These are phyloP conservation scores for Lachnellula occidentalis DNA, from an alignment of 2,329 filamentous ascomycete species.

Conservation along the genomic window DNA sequence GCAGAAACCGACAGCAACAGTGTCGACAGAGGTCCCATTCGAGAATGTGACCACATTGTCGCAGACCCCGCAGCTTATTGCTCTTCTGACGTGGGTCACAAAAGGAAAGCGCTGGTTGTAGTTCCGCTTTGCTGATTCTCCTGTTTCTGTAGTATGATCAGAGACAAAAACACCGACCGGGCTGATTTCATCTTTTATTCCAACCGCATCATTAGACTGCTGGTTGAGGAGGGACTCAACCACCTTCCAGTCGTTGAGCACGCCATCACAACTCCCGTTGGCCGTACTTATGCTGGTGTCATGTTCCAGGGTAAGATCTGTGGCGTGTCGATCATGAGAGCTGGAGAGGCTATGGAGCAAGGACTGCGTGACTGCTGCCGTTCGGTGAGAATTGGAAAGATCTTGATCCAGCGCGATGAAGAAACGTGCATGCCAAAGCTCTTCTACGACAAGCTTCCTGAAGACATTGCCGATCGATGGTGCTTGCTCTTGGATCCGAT, in stretches of 20 bases:
- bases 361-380: slow-evolving; percentile 93
- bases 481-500: slow-evolving; percentile 95
- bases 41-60: slow-evolving; percentile 86
- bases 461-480: slow-evolving; percentile 90
- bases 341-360: slow-evolving; percentile 98
- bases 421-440: slow-evolving; percentile 88
- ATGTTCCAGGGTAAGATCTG: slow-evolving; percentile 98
- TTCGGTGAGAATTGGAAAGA: slow-evolving; percentile 97
- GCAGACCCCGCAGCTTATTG: slow-evolving; percentile 95
- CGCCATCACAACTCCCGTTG: slow-evolving; percentile 85
- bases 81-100: slow-evolving; percentile 81
- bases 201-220: slow-evolving; percentile 91
- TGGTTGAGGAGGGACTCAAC: slow-evolving; percentile 96
- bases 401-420: slow-evolving; percentile 94
- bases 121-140: slow-evolving; percentile 6
- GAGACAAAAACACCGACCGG: slow-evolving; percentile 80
- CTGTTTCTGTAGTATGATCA: slow-evolving; percentile 69
- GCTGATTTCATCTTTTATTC: slow-evolving; percentile 99
- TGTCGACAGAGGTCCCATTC: slow-evolving; percentile 75
- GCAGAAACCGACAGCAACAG: slow-evolving; percentile 80
- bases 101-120: background rate
- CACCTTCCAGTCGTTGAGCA: slow-evolving; percentile 89
- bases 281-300: slow-evolving; percentile 80
- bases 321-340: slow-evolving; percentile 96
- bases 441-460: slow-evolving; percentile 96